These are phyloP conservation scores for Alternaria burnsii DNA, from an alignment of 2,329 filamentous ascomycete genomes.

Conservation along the genomic window DNA sequence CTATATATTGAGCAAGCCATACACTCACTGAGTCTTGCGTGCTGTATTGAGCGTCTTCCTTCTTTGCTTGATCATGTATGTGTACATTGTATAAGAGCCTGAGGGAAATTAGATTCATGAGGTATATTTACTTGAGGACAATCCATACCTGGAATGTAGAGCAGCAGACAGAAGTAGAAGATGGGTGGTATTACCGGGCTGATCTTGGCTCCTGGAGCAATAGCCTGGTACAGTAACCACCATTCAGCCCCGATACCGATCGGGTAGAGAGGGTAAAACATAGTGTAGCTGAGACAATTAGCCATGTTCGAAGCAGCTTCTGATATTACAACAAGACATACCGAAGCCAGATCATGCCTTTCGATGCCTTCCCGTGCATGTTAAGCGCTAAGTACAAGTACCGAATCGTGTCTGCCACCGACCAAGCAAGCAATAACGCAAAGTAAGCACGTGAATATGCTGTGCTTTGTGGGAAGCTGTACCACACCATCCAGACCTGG, in stretches of 20 bases:
- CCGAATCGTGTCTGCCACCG: constrained; percentile 30
- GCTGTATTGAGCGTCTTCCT: constrained; percentile 25
- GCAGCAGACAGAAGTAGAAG: constrained; percentile 32
- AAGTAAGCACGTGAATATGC: constrained; percentile 28
- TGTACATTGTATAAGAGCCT: constrained; percentile 40
- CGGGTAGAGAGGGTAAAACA: constrained; percentile 39
- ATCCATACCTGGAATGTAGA: constrained; percentile 35
- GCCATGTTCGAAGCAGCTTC: not conserved
- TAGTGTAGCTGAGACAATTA: constrained; percentile 23
- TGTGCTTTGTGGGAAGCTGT: constrained; percentile 27
- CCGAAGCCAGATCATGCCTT: constrained; percentile 30
- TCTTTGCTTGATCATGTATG: constrained; percentile 40
- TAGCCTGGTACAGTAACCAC: constrained; percentile 34
- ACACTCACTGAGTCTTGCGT: constrained; percentile 1
- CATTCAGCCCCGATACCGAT: constrained; percentile 39
- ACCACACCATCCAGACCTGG: constrained; percentile 42
- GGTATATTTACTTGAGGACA: no score
- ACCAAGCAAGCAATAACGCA: constrained; percentile 33
- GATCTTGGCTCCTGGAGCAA: constrained; percentile 21
- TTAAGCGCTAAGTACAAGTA: constrained; percentile 35
- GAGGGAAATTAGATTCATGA: constrained; percentile 5
- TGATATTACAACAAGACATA: constrained; percentile 3
- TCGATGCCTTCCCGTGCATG: constrained; percentile 27
- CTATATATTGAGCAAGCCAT: not conserved
- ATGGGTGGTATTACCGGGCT: constrained; percentile 22